These are phyloP conservation scores for Monilinia fructicola DNA, from an alignment of 2,329 filamentous ascomycete genomes.

Conservation along the genomic window DNA sequence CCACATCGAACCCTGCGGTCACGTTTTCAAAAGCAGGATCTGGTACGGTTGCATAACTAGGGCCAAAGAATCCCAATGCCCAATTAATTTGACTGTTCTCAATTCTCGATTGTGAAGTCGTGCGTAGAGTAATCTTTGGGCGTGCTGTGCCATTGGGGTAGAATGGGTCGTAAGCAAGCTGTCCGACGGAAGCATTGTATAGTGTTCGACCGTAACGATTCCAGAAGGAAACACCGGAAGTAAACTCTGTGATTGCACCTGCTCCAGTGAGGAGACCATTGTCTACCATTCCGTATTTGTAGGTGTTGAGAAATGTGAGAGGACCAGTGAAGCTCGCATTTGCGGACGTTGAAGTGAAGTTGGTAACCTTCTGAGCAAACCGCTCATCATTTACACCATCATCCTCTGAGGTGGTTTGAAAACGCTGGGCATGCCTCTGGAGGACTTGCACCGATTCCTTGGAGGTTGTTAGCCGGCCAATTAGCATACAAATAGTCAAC, in stretches of 20 bases:
- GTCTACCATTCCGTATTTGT: constrained; percentile 48
- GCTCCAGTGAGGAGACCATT: constrained; percentile 48
- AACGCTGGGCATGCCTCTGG: constrained; percentile 56
- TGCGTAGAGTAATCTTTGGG: constrained; percentile 52
- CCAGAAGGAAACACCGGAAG: constrained; percentile 53
- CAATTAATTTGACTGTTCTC: constrained; percentile 54
- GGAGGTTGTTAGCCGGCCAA: neutral
- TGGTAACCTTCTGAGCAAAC: constrained; percentile 51
- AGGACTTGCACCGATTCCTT: constrained; percentile 47
- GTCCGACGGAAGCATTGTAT: constrained; percentile 50
- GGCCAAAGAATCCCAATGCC: constrained; percentile 54
- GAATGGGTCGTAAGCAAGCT: constrained; percentile 49
- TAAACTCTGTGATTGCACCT: constrained; percentile 52
- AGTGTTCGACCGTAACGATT: constrained; percentile 54
- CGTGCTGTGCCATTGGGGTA: constrained; percentile 49
- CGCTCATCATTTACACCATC: constrained; percentile 51
- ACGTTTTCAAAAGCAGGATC: constrained; percentile 45
- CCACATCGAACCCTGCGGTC: constrained; percentile 47
- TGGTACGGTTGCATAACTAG: constrained; percentile 44
- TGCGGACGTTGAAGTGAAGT: constrained; percentile 45
- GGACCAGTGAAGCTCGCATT: constrained; percentile 47
- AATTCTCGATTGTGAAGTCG: constrained; percentile 55
- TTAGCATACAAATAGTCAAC: neutral
- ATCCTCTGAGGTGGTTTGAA: constrained; percentile 45
- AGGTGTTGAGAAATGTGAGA: constrained; percentile 53